Conservation (phyloP, 202 grass and related monocot genomes). For the Setaria viridis region DNA sequence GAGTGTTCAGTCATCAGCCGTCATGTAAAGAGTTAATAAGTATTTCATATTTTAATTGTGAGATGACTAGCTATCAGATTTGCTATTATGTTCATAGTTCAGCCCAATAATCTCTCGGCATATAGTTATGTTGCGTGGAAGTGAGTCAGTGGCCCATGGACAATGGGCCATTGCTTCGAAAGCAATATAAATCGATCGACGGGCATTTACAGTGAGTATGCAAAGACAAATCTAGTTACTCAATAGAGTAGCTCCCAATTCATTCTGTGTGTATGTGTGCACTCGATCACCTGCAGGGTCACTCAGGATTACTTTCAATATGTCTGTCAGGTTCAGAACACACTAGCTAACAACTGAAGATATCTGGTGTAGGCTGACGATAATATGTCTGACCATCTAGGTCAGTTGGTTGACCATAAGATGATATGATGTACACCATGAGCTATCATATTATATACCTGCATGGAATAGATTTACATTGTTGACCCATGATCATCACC, state of each 20-base stretch:
- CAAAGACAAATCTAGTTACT: background rate
- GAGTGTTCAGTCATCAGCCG: too few relatives aligned
- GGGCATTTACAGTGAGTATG: background rate
- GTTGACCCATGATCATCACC: too few relatives aligned
- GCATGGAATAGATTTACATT: background rate
- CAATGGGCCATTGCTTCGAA: background rate
- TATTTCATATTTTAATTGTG: background rate
- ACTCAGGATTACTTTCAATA: background rate
- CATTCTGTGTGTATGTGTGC: background rate
- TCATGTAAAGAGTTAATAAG: too few relatives aligned
- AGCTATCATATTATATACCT: constrained; percentile 14
- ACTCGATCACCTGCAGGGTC: background rate
- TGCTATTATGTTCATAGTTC: background rate
- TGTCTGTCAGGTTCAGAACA: background rate
- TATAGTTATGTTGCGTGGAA: too few relatives aligned
- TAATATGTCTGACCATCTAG: background rate
- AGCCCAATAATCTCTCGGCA: background rate
- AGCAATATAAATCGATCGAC: background rate
- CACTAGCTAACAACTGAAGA: background rate
- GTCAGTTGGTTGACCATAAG: background rate
- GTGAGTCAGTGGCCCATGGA: background rate
- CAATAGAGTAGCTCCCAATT: background rate
- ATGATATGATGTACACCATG: constrained; percentile 54
- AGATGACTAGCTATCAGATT: background rate
- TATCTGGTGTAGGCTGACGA: background rate